Conservation (phyloP, 75 land plant genomes). For the Pinus taeda region DNA sequence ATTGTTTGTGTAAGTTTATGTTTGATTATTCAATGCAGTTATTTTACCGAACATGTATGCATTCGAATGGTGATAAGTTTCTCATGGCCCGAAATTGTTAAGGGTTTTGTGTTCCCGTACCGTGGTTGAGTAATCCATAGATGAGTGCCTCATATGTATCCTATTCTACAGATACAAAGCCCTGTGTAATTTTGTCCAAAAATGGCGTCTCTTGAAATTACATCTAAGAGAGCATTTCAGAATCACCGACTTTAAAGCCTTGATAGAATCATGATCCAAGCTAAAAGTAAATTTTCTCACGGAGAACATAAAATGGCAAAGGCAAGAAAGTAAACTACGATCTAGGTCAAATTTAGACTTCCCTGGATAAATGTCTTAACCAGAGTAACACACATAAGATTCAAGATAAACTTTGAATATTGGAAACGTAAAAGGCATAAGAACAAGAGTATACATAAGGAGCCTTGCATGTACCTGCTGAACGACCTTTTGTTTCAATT, state of each 20-base stretch:
- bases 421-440: background rate
- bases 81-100: too few relatives aligned
- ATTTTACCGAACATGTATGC: too few relatives aligned
- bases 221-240: background rate
- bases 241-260: background rate
- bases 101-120: too few relatives aligned
- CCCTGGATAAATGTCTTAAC: too few relatives aligned
- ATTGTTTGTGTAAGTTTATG: too few relatives aligned
- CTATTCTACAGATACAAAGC: background rate
- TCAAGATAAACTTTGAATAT: background rate
- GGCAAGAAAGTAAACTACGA: background rate
- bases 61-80: too few relatives aligned
- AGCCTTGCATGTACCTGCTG: background rate
- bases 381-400: too few relatives aligned
- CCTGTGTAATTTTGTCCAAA: background rate
- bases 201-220: background rate
- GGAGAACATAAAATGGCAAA: background rate
- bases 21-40: too few relatives aligned
- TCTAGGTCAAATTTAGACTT: background rate
- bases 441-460: background rate
- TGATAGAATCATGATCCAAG: too few relatives aligned
- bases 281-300: too few relatives aligned
- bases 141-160: too few relatives aligned
- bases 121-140: too few relatives aligned
- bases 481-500: background rate